These are phyloP conservation scores for Boletellus ananiceps DNA, from an alignment of 768 basidiomycete genomes.

Conservation along the genomic window DNA sequence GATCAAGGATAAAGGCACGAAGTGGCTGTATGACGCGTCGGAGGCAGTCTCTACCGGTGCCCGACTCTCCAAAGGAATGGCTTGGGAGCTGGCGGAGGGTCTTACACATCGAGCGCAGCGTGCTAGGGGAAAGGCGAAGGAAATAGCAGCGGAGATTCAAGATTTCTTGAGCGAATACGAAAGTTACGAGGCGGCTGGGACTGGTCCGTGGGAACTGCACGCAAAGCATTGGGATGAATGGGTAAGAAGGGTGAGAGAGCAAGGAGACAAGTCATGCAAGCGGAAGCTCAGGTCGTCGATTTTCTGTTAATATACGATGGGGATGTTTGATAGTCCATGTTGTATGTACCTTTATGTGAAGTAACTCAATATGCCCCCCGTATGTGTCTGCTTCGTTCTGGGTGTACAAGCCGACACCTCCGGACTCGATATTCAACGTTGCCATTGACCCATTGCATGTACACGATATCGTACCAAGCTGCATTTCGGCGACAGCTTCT, in stretches of 20 bases:
- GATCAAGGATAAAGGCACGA: constrained; percentile 45
- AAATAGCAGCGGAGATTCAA: constrained; percentile 36
- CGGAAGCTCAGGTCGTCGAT: constrained; percentile 9
- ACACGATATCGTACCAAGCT: no score
- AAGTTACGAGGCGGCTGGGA: constrained; percentile 11
- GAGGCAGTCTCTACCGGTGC: constrained; percentile 41
- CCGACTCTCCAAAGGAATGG: constrained; percentile 39
- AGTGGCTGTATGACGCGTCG: constrained; percentile 41
- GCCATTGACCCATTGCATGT: no score
- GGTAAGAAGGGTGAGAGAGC: constrained; percentile 4
- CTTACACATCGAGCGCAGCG: constrained; percentile 35
- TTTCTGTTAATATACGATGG: constrained; percentile 10
- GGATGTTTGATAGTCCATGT: constrained; percentile 1
- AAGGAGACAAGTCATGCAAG: constrained; percentile 12
- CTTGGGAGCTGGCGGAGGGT: constrained; percentile 37
- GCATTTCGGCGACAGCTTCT: no score
- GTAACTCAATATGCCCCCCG: constrained; percentile 7
- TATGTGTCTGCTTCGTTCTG: background rate
- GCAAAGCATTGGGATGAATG: constrained; percentile 20
- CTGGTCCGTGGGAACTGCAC: constrained; percentile 15
- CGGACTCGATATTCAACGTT: no score
- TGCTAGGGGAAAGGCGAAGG: constrained; percentile 45
- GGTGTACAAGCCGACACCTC: no score
- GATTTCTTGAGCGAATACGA: constrained; percentile 22
- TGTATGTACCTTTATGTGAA: constrained; percentile 24